Percentiles rank a stretch among this genome's conserved stretches.
Evolutionary conservation across 495 filamentous ascomycete species (phyloP).

Genomic region (Penicillium chermesinum): DNA sequence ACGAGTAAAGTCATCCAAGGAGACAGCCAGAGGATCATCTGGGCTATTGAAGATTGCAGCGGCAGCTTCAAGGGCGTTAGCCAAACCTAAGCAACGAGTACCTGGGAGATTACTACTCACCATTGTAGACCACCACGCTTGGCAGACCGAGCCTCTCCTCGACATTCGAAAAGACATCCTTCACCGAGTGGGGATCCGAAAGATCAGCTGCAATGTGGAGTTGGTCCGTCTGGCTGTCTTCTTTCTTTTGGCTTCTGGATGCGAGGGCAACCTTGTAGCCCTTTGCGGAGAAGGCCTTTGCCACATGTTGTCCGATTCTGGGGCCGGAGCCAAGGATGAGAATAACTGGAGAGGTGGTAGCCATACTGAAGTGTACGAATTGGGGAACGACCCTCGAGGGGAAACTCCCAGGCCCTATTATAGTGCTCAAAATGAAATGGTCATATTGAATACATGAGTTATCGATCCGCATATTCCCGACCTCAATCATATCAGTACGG

Average conservation of each 20-base stretch:
- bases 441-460: too few species aligned
- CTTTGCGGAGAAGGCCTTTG: background rate
- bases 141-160: background rate
- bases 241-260: background rate
- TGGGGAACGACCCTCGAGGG: too few species aligned
- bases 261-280: background rate
- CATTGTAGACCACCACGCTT: background rate
- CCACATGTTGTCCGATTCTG: background rate
- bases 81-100: background rate
- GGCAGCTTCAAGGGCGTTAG: background rate
- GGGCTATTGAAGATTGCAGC: background rate
- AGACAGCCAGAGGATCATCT: background rate
- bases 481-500: too few species aligned
- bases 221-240: background rate
- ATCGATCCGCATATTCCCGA: too few species aligned
- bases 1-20: background rate
- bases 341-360: background rate
- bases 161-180: background rate
- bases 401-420: too few species aligned
- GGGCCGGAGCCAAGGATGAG: background rate
- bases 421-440: too few species aligned
- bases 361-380: too few species aligned
- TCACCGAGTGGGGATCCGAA: background rate
- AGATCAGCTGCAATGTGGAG: background rate
- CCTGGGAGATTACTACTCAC: background rate